Conservation (phyloP, 2,329 filamentous ascomycete genomes). For the Curvularia sp. region DNA sequence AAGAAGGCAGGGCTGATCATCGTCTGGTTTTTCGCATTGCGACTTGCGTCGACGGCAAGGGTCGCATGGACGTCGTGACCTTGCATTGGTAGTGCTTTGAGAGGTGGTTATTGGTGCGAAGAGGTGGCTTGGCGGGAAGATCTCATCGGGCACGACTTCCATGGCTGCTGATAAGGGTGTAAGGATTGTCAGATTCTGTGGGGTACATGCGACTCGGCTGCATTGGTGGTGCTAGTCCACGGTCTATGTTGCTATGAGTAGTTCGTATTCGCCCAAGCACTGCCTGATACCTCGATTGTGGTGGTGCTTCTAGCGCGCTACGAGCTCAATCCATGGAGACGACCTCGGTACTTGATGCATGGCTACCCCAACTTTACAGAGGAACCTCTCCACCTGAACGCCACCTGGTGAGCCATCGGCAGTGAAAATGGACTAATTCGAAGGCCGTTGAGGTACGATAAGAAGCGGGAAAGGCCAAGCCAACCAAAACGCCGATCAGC, state of each 20-base stretch:
- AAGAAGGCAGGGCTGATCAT: slow-evolving; percentile 67
- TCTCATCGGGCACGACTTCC: slow-evolving; percentile 24
- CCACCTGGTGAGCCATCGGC: background rate
- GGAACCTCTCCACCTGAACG: background rate
- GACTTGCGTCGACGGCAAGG: slow-evolving; percentile 70
- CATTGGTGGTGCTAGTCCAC: background rate
- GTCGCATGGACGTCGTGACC: slow-evolving; percentile 64
- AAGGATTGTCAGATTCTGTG: background rate
- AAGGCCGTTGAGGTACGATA: slow-evolving; percentile 22
- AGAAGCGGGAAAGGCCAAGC: slow-evolving; percentile 16
- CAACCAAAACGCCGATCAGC: slow-evolving; percentile 24
- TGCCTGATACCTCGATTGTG: background rate
- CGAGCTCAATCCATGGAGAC: background rate
- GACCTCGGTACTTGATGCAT: background rate
- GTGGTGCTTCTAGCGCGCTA: background rate
- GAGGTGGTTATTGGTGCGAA: slow-evolving; percentile 12
- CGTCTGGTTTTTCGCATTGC: slow-evolving; percentile 72
- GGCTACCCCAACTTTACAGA: background rate
- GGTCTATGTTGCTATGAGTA: background rate
- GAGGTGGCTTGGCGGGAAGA: slow-evolving; percentile 24
- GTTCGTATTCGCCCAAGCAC: background rate
- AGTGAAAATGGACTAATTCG: slow-evolving; percentile 1
- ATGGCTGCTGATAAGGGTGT: slow-evolving; percentile 15
- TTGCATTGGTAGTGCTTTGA: slow-evolving; percentile 18
- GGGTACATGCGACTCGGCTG: background rate